These are phyloP conservation scores for Trichoderma pleuroti DNA, from an alignment of 2,329 filamentous ascomycete species.

Conservation along the genomic window DNA sequence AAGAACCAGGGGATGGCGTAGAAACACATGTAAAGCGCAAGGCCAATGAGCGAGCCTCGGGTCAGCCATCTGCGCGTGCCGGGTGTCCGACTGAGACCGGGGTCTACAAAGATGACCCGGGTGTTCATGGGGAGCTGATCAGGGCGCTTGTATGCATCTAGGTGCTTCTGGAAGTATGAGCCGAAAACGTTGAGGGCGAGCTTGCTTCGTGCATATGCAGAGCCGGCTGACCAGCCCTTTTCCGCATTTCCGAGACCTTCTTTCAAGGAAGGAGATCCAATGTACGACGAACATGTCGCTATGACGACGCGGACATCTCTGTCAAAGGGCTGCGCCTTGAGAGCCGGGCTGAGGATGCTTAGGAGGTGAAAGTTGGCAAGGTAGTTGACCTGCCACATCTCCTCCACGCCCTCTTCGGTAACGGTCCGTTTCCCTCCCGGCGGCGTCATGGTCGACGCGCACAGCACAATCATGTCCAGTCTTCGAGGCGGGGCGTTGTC, in stretches of 20 bases:
- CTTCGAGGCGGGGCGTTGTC: constrained; percentile 88
- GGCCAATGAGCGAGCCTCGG: constrained; percentile 75
- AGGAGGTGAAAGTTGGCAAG: constrained; percentile 93
- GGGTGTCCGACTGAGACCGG: constrained; percentile 78
- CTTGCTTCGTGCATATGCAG: constrained; percentile 63
- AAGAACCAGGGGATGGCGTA: constrained; percentile 85
- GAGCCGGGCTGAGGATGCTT: constrained; percentile 83
- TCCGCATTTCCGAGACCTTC: constrained; percentile 42
- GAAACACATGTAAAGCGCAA: constrained; percentile 70
- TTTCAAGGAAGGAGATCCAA: constrained; percentile 66
- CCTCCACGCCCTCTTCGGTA: constrained; percentile 78
- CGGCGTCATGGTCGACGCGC: constrained; percentile 73
- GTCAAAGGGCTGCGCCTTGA: constrained; percentile 88
- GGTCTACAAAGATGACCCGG: constrained; percentile 82
- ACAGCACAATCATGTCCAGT: constrained; percentile 87
- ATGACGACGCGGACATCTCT: constrained; percentile 88
- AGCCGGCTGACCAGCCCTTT: constrained; percentile 52
- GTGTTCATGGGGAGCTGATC: constrained; percentile 80
- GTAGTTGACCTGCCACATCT: constrained; percentile 93
- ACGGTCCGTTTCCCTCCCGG: constrained; percentile 55
- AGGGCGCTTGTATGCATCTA: constrained; percentile 77
- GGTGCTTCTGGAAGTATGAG: constrained; percentile 85
- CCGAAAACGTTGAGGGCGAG: constrained; percentile 88
- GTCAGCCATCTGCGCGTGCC: constrained; percentile 86
- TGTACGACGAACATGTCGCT: constrained; percentile 83